Percentiles rank a stretch among this genome's conserved stretches.
phyloP scores from a whole-genome alignment of 1,284 basidiomycete species.

The Ustilago xerochloae region DNA sequence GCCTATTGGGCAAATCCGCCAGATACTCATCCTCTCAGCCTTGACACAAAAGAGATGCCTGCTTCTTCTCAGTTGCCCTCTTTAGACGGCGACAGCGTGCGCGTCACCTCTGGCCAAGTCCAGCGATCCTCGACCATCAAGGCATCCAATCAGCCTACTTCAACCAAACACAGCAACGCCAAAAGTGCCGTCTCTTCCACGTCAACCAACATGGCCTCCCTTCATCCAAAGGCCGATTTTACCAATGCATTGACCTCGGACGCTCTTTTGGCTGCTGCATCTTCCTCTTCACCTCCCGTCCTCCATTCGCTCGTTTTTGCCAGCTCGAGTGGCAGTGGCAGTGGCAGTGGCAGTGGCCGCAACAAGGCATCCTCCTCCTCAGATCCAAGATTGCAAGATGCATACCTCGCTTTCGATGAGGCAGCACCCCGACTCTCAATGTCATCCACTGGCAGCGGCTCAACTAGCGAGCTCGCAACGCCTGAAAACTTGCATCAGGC shows the following conservation, averaged over 20 bases:
- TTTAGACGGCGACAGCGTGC: not conserved
- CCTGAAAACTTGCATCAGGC: constrained; percentile 42
- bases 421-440: constrained; percentile 49
- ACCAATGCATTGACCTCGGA: not conserved
- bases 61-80: not conserved
- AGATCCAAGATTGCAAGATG: not conserved
- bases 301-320: constrained; percentile 20
- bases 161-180: not conserved
- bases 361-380: not conserved
- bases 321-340: not conserved
- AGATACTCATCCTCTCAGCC: constrained; percentile 5
- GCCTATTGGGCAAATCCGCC: constrained; percentile 12
- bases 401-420: constrained; percentile 11
- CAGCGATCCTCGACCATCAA: constrained; percentile 31
- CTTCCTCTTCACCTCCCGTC: constrained; percentile 17
- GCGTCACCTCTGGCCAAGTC: not conserved
- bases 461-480: constrained; percentile 43
- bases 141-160: constrained; percentile 9
- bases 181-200: not conserved
- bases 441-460: constrained; percentile 49
- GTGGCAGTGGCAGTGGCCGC: not conserved
- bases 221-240: not conserved
- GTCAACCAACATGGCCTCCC: not conserved
- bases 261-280: constrained; percentile 1
- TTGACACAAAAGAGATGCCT: not conserved